Conservation (phyloP, 352 stramenopile genomes). For the Phytophthora uliginosa region DNA sequence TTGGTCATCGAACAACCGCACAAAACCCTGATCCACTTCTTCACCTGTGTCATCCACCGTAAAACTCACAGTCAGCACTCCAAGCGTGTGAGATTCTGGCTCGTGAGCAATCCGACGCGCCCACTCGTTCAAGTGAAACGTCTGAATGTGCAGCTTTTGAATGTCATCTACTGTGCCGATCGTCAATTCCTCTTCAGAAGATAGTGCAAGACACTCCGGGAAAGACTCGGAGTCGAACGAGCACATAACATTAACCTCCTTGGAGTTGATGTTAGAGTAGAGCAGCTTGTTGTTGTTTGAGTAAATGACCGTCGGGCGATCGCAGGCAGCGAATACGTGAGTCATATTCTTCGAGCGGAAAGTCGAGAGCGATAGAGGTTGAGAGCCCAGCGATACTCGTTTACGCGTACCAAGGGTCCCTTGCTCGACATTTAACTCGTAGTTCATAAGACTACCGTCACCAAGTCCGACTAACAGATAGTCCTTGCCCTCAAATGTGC, state of each 20-base stretch:
- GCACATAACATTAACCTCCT: conserved; percentile 95
- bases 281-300: conserved; percentile 96
- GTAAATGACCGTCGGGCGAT: conserved; percentile 98
- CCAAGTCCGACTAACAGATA: conserved; percentile 98
- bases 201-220: conserved; percentile 96
- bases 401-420: conserved; percentile 85
- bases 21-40: conserved; percentile 90
- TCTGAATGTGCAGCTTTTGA: conserved; percentile 99
- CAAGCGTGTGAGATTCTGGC: conserved; percentile 80
- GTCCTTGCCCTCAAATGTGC: conserved; percentile 85
- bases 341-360: conserved; percentile 94
- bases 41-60: conserved; percentile 85
- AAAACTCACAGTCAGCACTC: conserved; percentile 86
- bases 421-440: conserved; percentile 71
- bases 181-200: conserved; percentile 95
- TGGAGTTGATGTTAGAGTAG: conserved; percentile 97
- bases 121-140: conserved; percentile 95
- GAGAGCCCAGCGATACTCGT: conserved; percentile 95
- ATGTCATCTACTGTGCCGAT: conserved; percentile 99
- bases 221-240: conserved; percentile 94
- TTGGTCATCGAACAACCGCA: conserved; percentile 97
- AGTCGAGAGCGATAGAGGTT: conserved; percentile 95
- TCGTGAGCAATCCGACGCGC: conserved; percentile 94
- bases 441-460: conserved; percentile 96
- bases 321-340: conserved; percentile 97